Conservation (phyloP, 2,329 filamentous ascomycete species). For the Spiromastix sp. region DNA sequence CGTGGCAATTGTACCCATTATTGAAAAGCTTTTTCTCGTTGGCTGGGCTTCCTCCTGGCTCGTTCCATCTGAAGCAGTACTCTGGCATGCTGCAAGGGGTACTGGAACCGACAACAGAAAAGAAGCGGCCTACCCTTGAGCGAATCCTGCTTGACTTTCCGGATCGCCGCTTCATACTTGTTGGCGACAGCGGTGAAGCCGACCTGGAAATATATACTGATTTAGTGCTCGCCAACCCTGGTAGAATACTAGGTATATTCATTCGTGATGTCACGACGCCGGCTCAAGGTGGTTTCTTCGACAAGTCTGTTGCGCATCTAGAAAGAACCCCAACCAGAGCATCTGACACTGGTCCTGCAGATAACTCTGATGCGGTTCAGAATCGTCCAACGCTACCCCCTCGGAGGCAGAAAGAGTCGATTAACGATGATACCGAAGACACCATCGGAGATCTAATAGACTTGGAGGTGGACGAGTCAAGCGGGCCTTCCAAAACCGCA, state of each 20-base stretch:
- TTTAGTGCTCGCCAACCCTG: constrained; percentile 72
- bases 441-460: constrained; percentile 30
- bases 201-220: constrained; percentile 97
- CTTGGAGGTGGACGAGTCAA: constrained; percentile 20
- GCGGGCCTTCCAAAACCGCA: constrained; percentile 11
- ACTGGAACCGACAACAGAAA: constrained; percentile 91
- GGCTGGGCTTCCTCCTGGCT: constrained; percentile 72
- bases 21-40: constrained; percentile 74
- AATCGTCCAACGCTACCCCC: constrained; percentile 32
- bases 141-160: constrained; percentile 84
- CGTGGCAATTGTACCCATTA: constrained; percentile 93
- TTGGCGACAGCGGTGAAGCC: constrained; percentile 92
- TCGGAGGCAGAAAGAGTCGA: constrained; percentile 17
- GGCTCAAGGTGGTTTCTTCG: constrained; percentile 65
- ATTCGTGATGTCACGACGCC: constrained; percentile 91
- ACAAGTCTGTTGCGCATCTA: constrained; percentile 43
- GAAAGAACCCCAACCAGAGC: constrained; percentile 16
- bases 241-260: constrained; percentile 75
- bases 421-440: constrained; percentile 11
- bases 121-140: constrained; percentile 81
- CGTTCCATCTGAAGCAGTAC: constrained; percentile 93
- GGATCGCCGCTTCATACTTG: constrained; percentile 74
- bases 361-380: constrained; percentile 17
- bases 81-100: constrained; percentile 95
- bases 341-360: constrained; percentile 18